These are phyloP conservation scores for Trametes meyenii DNA, from an alignment of 768 basidiomycete species.

Conservation along the genomic window DNA sequence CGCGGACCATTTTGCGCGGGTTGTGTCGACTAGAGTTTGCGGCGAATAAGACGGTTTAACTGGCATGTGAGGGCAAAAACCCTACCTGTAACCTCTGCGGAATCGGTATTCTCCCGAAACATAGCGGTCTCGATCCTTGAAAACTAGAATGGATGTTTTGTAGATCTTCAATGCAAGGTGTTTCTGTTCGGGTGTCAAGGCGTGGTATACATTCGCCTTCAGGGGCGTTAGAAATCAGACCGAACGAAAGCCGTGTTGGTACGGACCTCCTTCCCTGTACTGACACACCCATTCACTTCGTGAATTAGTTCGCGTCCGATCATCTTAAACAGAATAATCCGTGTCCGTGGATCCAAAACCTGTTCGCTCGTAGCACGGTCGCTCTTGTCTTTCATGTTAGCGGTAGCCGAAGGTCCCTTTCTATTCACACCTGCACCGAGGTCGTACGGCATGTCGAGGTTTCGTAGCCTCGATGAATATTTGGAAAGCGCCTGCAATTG, in stretches of 20 bases:
- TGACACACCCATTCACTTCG: conserved; percentile 94
- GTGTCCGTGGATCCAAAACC: conserved; percentile 93
- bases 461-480: conserved; percentile 72
- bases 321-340: conserved; percentile 95
- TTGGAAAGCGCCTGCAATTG: conserved; percentile 77
- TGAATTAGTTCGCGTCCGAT: conserved; percentile 86
- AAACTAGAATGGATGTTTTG: conserved; percentile 96
- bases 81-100: conserved; percentile 73
- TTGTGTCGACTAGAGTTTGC: conserved; percentile 61
- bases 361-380: conserved; percentile 98
- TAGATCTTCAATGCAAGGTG: conserved; percentile 97
- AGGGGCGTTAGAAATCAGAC: background rate
- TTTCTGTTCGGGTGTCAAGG: conserved; percentile 51
- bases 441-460: conserved; percentile 74
- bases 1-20: conserved; percentile 96
- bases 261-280: conserved; percentile 94
- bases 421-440: conserved; percentile 79
- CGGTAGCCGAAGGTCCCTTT: conserved; percentile 87
- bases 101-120: conserved; percentile 97
- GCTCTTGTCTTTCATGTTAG: conserved; percentile 92
- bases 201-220: conserved; percentile 98
- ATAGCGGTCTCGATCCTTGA: conserved; percentile 97
- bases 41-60: background rate
- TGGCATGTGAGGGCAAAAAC: background rate
- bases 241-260: background rate